A percentile compares a stretch with the other conserved stretches of the same genome.
phyloP scores from a whole-genome alignment of 305 asterid species.

The Fraxinus paxiana region DNA sequence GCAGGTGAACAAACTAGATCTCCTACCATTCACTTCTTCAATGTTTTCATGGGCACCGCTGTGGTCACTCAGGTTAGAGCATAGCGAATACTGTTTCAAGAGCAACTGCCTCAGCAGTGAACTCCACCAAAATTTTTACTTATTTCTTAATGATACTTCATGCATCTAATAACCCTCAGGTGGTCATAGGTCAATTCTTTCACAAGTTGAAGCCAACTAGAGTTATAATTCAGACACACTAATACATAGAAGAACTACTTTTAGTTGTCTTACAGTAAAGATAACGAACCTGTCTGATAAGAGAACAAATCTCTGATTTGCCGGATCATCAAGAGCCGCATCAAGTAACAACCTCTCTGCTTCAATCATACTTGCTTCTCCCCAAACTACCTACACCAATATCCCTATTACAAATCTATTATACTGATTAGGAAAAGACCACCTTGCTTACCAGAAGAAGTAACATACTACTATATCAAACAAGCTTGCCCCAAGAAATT shows the following conservation, averaged over 20 bases:
- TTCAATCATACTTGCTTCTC: conserved; percentile 89
- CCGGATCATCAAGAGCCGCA: conserved; percentile 82
- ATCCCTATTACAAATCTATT: conserved; percentile 33
- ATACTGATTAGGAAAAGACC: conserved; percentile 15
- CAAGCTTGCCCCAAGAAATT: not conserved
- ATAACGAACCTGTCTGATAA: conserved; percentile 78
- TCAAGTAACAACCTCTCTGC: conserved; percentile 91
- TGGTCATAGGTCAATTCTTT: not conserved
- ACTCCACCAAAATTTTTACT: not conserved
- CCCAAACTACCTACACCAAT: conserved; percentile 90
- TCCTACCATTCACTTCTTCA: not conserved
- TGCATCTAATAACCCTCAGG: not conserved
- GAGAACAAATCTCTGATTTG: conserved; percentile 88
- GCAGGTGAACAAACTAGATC: conserved; percentile 12
- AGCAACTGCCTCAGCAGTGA: conserved; percentile 3
- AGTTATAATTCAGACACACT: not conserved
- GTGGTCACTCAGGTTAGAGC: not conserved
- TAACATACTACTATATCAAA: not conserved
- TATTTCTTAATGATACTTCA: not conserved
- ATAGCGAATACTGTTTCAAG: not conserved
- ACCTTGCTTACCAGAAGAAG: conserved; percentile 5
- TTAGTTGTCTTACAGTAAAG: not conserved
- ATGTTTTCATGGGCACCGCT: conserved; percentile 5
- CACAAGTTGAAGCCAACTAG: not conserved
- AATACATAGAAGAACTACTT: not conserved